Evolutionary conservation across 768 basidiomycete genomes (phyloP).

Genomic region (Lactarius tabidus): DNA sequence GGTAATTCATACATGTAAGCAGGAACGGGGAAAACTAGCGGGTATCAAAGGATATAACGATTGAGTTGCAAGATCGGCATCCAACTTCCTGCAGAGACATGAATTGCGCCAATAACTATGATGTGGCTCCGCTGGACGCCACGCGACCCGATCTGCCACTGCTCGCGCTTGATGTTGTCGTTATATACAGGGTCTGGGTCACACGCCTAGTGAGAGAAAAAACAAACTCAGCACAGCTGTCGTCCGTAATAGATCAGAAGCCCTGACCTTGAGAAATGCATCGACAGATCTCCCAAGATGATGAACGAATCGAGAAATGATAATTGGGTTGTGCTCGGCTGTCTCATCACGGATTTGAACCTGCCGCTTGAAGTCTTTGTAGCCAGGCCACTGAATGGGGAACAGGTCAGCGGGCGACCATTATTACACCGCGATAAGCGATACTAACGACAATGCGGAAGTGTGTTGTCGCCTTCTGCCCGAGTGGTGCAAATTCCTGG

Average conservation of each 20-base stretch:
- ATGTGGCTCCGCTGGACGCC: not conserved
- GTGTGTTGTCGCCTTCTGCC: not conserved
- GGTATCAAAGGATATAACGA: not conserved
- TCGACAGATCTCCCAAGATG: slow-evolving; percentile 14
- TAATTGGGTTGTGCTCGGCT: not conserved
- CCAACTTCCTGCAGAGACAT: slow-evolving; percentile 11
- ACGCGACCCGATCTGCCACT: not conserved
- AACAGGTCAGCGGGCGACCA: not conserved
- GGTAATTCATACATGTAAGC: not conserved
- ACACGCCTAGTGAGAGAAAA: not conserved
- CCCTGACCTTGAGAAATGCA: slow-evolving; percentile 4
- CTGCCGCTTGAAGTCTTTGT: slow-evolving; percentile 9
- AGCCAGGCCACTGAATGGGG: slow-evolving; percentile 12
- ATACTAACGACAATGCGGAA: slow-evolving; percentile 15
- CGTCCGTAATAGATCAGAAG: not conserved
- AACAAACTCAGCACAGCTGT: not conserved
- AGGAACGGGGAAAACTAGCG: too few relatives aligned
- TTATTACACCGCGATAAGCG: not conserved
- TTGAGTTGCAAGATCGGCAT: slow-evolving; percentile 19
- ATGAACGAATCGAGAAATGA: not conserved
- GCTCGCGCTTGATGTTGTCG: not conserved
- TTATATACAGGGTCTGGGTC: not conserved
- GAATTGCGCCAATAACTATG: slow-evolving; percentile 10
- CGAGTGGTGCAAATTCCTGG: not conserved
- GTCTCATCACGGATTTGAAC: slow-evolving; percentile 18